Evolutionary conservation across 495 filamentous ascomycete genomes (phyloP).

Genomic region (Trichoderma parareesei): DNA sequence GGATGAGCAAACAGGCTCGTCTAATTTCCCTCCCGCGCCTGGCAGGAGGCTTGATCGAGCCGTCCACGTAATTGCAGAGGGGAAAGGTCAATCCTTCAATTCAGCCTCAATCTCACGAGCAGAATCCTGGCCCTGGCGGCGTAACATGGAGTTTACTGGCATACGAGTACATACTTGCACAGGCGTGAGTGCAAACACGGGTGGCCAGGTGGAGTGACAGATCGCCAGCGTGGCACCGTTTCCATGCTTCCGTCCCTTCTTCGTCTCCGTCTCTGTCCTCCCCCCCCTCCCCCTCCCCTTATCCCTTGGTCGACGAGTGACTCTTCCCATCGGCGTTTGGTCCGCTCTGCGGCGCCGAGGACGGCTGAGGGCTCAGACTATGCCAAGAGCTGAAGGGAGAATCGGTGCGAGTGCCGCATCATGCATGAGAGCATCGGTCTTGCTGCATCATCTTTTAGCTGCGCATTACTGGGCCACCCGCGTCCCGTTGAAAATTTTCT

Average conservation of each 20-base stretch:
- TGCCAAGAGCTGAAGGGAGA: background rate
- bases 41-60: background rate
- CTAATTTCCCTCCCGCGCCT: constrained; percentile 5
- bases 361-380: background rate
- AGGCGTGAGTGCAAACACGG: too few species aligned
- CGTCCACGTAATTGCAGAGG: background rate
- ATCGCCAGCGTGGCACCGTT: background rate
- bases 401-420: background rate
- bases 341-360: background rate
- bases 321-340: background rate
- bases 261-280: background rate
- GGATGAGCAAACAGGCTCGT: background rate
- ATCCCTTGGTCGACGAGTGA: too few species aligned
- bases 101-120: background rate
- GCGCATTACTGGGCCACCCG: background rate
- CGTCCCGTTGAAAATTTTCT: background rate
- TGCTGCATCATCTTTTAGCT: background rate
- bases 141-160: background rate
- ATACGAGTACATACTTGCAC: too few species aligned
- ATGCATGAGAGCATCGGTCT: background rate
- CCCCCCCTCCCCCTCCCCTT: background rate
- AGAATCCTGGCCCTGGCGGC: background rate
- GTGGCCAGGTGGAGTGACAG: background rate
- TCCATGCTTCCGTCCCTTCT: background rate
- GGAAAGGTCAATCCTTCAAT: background rate